Conservation (phyloP, 306 rosid genomes). For the Fragaria ananassa region DNA sequence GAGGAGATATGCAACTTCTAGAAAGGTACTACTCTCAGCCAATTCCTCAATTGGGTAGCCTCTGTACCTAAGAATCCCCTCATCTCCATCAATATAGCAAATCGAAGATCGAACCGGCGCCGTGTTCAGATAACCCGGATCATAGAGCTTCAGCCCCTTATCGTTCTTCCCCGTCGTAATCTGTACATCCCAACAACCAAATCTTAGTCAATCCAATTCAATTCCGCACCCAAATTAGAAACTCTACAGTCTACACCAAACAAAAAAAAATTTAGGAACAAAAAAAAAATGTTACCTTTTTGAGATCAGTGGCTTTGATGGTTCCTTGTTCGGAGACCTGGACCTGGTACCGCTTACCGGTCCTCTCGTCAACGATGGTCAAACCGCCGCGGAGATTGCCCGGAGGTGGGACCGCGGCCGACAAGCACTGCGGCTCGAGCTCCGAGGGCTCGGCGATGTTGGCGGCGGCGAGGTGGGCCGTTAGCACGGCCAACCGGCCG, state of each 20-base stretch:
- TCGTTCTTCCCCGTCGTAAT: slow-evolving; percentile 63
- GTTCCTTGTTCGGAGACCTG: slow-evolving; percentile 67
- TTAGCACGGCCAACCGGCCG: slow-evolving; percentile 67
- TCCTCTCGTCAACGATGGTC: slow-evolving; percentile 67
- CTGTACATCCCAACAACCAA: slow-evolving; percentile 30
- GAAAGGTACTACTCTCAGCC: slow-evolving; percentile 73
- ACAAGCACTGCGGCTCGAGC: slow-evolving; percentile 41
- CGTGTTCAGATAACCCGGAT: slow-evolving; percentile 86
- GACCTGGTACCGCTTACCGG: slow-evolving; percentile 58
- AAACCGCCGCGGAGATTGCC: slow-evolving; percentile 48
- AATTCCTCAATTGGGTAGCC: slow-evolving; percentile 90
- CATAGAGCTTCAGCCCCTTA: slow-evolving; percentile 84
- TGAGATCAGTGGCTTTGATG: slow-evolving; percentile 65
- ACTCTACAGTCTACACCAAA: not conserved
- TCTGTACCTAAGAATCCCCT: slow-evolving; percentile 83
- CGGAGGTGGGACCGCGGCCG: slow-evolving; percentile 39
- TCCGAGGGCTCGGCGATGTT: slow-evolving; percentile 34
- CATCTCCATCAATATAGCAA: slow-evolving; percentile 85
- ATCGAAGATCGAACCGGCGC: slow-evolving; percentile 83
- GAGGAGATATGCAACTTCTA: slow-evolving; percentile 82
- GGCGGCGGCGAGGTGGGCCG: slow-evolving; percentile 53
- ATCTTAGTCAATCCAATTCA: not conserved
- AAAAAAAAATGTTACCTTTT: slow-evolving; percentile 46
- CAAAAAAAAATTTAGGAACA: too few relatives aligned
- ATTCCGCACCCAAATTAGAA: not conserved